phyloP scores from a whole-genome alignment of 1,284 basidiomycete genomes.

The Naganishia albida region DNA sequence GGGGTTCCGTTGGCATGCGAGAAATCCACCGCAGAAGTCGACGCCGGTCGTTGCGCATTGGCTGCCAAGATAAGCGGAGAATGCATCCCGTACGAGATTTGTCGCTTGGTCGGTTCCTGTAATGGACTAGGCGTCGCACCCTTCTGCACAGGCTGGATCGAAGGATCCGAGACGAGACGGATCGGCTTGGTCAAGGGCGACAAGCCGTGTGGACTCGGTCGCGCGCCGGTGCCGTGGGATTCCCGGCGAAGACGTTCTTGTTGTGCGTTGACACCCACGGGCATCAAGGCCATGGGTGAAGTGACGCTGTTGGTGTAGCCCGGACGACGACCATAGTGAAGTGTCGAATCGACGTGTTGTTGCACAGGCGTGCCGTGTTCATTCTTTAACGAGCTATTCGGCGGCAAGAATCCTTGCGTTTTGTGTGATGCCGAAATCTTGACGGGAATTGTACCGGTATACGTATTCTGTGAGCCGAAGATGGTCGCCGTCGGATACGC shows the following conservation, averaged over 20 bases:
- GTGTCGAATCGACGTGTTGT: constrained; percentile 27
- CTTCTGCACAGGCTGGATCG: background rate
- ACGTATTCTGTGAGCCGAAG: constrained; percentile 20
- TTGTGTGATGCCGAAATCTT: constrained; percentile 28
- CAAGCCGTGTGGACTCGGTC: constrained; percentile 24
- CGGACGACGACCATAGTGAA: constrained; percentile 33
- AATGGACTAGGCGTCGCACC: constrained; percentile 17
- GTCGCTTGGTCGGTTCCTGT: constrained; percentile 15
- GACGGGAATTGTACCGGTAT: constrained; percentile 27
- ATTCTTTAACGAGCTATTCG: constrained; percentile 29
- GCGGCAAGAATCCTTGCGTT: constrained; percentile 16
- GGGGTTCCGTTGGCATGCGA: constrained; percentile 25
- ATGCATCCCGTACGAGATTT: constrained; percentile 31
- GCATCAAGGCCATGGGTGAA: constrained; percentile 31
- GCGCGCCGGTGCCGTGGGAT: constrained; percentile 3
- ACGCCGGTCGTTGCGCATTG: constrained; percentile 14
- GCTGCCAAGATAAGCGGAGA: constrained; percentile 33
- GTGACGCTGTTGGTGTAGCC: constrained; percentile 33
- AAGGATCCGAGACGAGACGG: constrained; percentile 13
- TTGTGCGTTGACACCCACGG: constrained; percentile 11
- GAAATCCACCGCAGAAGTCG: constrained; percentile 31
- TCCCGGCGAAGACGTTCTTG: constrained; percentile 10
- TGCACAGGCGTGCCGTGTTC: constrained; percentile 17
- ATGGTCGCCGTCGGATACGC: constrained; percentile 28
- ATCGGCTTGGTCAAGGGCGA: constrained; percentile 29